A percentile compares a stretch with the other conserved stretches of the same genome.
These are phyloP conservation scores for Calonectria crousiana DNA, from an alignment of 2,329 filamentous ascomycete species.

Conservation along the genomic window DNA sequence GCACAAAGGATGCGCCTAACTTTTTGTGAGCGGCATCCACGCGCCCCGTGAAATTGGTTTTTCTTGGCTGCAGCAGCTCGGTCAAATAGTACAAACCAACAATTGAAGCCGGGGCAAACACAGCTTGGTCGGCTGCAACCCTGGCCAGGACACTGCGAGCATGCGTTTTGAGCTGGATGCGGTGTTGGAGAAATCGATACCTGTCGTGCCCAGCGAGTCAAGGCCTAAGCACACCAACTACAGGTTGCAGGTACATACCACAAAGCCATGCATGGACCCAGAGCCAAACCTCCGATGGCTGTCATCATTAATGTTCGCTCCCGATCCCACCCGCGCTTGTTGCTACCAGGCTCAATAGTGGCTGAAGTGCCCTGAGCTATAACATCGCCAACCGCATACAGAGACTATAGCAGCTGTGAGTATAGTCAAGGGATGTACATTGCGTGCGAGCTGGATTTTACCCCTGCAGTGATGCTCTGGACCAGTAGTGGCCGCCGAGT, in stretches of 20 bases:
- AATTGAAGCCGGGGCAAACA: neutral
- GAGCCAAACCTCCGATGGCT: neutral
- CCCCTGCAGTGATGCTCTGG: neutral
- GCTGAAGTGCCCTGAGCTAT: neutral
- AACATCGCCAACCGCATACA: neutral
- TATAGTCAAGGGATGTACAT: neutral
- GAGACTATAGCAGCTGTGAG: neutral
- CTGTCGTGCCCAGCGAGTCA: neutral
- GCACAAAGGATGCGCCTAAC: neutral
- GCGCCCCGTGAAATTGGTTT: neutral
- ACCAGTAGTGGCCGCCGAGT: neutral
- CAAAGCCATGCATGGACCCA: neutral
- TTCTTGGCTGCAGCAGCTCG: neutral
- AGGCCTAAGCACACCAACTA: neutral
- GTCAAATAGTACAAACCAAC: neutral
- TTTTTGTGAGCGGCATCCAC: neutral
- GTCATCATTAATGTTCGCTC: neutral
- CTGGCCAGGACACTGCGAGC: neutral
- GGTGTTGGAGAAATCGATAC: constrained; percentile 4
- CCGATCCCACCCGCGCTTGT: neutral
- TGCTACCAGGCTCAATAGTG: neutral
- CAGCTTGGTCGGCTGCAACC: neutral
- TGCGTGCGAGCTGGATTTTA: neutral
- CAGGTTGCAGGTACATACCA: neutral
- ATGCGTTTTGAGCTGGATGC: neutral